phyloP scores from a whole-genome alignment of 768 basidiomycete species.

The Naganishia vishniacii region DNA sequence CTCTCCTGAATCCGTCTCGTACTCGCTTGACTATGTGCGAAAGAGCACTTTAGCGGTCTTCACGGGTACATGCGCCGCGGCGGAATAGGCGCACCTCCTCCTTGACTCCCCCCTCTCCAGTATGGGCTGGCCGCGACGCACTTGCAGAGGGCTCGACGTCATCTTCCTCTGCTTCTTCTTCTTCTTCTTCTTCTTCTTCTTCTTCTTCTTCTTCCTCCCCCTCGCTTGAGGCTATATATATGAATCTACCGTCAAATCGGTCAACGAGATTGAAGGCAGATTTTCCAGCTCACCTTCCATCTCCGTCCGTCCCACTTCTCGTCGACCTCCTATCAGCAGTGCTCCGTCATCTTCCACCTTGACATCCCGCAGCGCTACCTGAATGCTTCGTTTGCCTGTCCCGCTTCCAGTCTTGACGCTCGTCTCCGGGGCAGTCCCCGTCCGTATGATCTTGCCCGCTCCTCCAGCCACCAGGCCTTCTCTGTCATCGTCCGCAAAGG shows the following conservation, averaged over 20 bases:
- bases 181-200: constrained; percentile 37
- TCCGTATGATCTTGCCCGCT: constrained; percentile 38
- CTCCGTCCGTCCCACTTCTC: constrained; percentile 26
- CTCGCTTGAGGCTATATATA: constrained; percentile 23
- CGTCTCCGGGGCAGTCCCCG: background rate
- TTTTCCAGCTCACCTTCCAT: constrained; percentile 19
- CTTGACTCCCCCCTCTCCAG: background rate
- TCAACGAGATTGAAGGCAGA: background rate
- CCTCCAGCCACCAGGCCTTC: constrained; percentile 40
- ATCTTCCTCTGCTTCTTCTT: constrained; percentile 36
- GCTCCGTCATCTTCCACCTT: constrained; percentile 37
- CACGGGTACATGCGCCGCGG: no score
- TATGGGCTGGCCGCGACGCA: no score
- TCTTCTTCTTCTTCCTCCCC: constrained; percentile 37
- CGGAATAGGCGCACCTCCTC: background rate
- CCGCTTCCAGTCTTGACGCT: constrained; percentile 19
- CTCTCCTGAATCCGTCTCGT: constrained; percentile 74
- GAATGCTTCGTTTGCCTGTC: constrained; percentile 27
- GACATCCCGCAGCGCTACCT: constrained; percentile 41
- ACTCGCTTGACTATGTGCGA: constrained; percentile 62
- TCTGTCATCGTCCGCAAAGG: constrained; percentile 6
- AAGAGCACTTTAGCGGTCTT: background rate
- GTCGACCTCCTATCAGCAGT: constrained; percentile 27
- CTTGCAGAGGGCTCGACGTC: constrained; percentile 23
- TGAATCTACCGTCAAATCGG: background rate